Evolutionary conservation across 108 stramenopile species (phyloP).

Genomic region (Cylindrotheca closterium): DNA sequence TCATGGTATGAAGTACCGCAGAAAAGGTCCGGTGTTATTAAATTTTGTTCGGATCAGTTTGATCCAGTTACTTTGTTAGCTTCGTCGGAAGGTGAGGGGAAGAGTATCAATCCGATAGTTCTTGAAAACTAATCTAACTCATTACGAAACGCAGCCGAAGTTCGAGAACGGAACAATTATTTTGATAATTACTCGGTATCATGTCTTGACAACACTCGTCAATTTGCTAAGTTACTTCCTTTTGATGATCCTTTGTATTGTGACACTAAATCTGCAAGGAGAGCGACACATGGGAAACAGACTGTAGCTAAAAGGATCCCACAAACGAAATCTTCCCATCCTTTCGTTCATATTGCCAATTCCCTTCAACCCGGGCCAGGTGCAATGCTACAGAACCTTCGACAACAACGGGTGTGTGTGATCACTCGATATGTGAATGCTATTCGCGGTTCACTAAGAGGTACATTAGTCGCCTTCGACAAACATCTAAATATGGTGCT

Average conservation of each 20-base stretch:
- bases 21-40: conserved; percentile 32
- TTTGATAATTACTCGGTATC: not conserved
- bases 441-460: conserved; percentile 76
- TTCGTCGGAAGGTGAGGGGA: conserved; percentile 11
- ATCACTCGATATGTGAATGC: conserved; percentile 75
- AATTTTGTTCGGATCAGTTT: conserved; percentile 55
- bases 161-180: conserved; percentile 44
- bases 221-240: conserved; percentile 22
- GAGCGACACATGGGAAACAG: not conserved
- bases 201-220: conserved; percentile 26
- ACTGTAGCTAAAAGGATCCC: not conserved
- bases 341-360: conserved; percentile 49
- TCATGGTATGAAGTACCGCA: not conserved
- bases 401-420: conserved; percentile 51
- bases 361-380: conserved; percentile 58
- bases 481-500: conserved; percentile 84
- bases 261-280: conserved; percentile 19
- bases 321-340: conserved; percentile 12
- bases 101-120: too few species aligned
- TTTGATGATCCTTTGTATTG: conserved; percentile 40
- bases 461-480: conserved; percentile 73
- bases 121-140: not conserved
- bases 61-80: conserved; percentile 59
- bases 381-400: conserved; percentile 50
- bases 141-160: not conserved